Percentiles rank a stretch among this genome's conserved stretches.
These are phyloP conservation scores for Ophiosphaerella korrae DNA, from an alignment of 2,329 filamentous ascomycete species.

Conservation along the genomic window DNA sequence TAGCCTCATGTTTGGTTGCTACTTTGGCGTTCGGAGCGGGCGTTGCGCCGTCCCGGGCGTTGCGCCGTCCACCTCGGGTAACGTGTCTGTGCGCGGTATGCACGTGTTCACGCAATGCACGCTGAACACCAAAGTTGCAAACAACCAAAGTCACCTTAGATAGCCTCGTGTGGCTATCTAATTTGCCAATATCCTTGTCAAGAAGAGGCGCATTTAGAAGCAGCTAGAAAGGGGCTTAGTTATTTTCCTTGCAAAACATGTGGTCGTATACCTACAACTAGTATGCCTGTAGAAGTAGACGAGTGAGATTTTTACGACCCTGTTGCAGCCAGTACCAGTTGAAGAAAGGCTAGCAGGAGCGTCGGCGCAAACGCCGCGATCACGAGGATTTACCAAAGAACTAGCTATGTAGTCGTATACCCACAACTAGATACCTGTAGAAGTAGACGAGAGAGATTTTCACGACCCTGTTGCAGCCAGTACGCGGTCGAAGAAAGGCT, in stretches of 20 bases:
- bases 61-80: too few relatives aligned
- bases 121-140: too few relatives aligned
- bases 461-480: conserved; percentile 6
- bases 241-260: conserved; percentile 42
- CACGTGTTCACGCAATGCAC: too few relatives aligned
- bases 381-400: conserved; percentile 40
- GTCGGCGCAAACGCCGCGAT: conserved; percentile 13
- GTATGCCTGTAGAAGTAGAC: conserved; percentile 27
- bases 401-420: too few relatives aligned
- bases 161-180: conserved; percentile 61
- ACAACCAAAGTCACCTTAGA: conserved; percentile 46
- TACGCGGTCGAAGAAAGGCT: conserved; percentile 22
- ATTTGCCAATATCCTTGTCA: conserved; percentile 60
- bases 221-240: conserved; percentile 22
- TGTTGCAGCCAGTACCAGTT: conserved; percentile 21
- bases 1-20: too few relatives aligned
- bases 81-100: too few relatives aligned
- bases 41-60: too few relatives aligned
- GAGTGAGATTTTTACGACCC: conserved; percentile 12
- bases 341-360: conserved; percentile 16
- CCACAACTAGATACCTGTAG: conserved; percentile 26
- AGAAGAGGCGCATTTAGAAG: conserved; percentile 30
- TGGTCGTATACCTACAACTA: conserved; percentile 29
- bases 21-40: too few relatives aligned
- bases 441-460: conserved; percentile 20